Base-by-base conservation (phyloP, 352 stramenopile species). In the Hyaloperonospora arabidopsidis region DNA sequence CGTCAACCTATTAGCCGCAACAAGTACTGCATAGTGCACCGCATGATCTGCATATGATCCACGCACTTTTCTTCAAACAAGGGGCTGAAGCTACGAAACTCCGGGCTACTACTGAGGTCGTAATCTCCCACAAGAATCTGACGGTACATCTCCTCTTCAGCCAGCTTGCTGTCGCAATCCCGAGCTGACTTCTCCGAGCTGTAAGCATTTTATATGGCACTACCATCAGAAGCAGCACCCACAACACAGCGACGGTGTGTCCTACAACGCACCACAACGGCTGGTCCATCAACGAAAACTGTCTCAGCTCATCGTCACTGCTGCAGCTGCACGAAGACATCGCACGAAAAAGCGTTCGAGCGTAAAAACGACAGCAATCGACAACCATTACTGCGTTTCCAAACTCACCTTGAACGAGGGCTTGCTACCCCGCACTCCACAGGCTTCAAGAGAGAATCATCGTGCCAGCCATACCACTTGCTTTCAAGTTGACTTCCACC, bases 241-340 rank as follows among this genome's bases (percentile, higher is more conserved):
- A 35, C 13, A 28, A 46, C 18, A 1, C 13, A 50, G 22, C 12
- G n/a, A 7, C 36, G 18, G 15, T 3, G 15, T 3, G 2, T 45
- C 19, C 5, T 7, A 54, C 2, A 10, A 64, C 69, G 14, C 58
- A 91, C 81, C 74, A 72, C 25, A 83, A 83, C 12, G 77, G 86
- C 15, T 66, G 70, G 46, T 90, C 74, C 59, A 83, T 72, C 15
- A 72, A 84, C 12, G 74, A 87, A 14, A 87, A 50, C 45, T 89
- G 74, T 39, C 74, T 84, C 22, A 92, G 57, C 49, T 93, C 82
- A 23, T 93, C 82, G 40, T 93, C 82, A 23, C 82, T 93, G 65
- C 79, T 86, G 44, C 74, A 86, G 21, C 67, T 81, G 41, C 60
- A 61, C 43, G 43, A 57, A 22, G 6, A 44, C 43, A 52, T 46